A percentile compares a stretch with the other conserved stretches of the same genome.
Evolutionary conservation across 148 eudicot species (phyloP).

Genomic region (Selenicereus undatus): DNA sequence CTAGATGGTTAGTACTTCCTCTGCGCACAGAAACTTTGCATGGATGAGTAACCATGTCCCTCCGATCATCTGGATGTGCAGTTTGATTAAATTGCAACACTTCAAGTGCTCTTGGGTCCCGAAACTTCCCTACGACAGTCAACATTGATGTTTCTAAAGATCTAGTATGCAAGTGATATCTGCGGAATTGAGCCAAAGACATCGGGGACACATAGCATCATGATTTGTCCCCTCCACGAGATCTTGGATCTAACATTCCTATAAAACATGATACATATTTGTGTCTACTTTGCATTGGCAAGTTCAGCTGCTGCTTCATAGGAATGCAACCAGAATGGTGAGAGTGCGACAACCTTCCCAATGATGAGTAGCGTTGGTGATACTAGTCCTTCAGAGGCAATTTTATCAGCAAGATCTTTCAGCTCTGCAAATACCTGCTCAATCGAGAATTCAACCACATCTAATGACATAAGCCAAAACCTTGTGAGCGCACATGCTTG

Average conservation of each 20-base stretch:
- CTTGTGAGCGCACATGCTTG: not conserved
- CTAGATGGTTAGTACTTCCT: not conserved
- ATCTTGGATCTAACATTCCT: not conserved
- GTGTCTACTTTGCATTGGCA: slow-evolving; percentile 24
- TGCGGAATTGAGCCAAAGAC: not conserved
- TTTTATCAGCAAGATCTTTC: slow-evolving; percentile 67
- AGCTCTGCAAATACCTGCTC: slow-evolving; percentile 74
- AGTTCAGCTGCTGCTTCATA: slow-evolving; percentile 22
- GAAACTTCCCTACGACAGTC: not conserved
- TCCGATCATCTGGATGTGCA: not conserved
- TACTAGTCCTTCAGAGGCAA: slow-evolving; percentile 45
- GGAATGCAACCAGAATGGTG: slow-evolving; percentile 72
- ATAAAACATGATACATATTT: not conserved
- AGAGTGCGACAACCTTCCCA: slow-evolving; percentile 93
- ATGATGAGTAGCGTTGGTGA: slow-evolving; percentile 89
- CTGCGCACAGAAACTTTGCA: not conserved
- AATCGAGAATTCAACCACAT: slow-evolving; percentile 14
- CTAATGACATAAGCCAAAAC: not conserved
- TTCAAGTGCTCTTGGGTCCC: not conserved
- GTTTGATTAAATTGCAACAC: not conserved
- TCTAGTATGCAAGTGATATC: not conserved
- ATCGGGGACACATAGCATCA: not conserved
- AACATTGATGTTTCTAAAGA: not conserved
- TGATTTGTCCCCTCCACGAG: not conserved
- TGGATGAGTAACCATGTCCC: too few relatives aligned